Evolutionary conservation across 805 yeast species (phyloP).

Genomic region (Saccharomyces mikatae): DNA sequence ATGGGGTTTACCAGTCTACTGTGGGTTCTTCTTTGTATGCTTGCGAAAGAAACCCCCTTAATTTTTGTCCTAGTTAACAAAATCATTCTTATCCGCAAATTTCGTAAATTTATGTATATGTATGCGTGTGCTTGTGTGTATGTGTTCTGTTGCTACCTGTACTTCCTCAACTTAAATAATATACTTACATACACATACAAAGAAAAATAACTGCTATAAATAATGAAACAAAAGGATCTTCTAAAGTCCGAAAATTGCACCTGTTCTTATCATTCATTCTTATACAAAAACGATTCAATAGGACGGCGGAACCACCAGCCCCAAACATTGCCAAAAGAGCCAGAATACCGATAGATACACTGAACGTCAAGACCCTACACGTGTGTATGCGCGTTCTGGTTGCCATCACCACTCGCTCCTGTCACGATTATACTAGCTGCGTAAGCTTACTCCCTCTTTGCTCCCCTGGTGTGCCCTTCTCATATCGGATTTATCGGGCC

Average conservation of each 20-base stretch:
- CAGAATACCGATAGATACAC: neutral
- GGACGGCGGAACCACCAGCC: neutral
- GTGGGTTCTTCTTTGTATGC: neutral
- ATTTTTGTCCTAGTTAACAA: neutral
- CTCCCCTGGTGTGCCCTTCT: neutral
- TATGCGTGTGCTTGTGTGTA: neutral
- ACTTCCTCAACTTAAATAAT: neutral
- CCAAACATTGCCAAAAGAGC: neutral
- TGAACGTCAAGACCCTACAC: neutral
- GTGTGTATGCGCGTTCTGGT: neutral
- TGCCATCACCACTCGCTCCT: neutral
- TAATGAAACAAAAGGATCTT: neutral
- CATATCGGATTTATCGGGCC: neutral
- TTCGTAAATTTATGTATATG: neutral
- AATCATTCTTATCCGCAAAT: neutral
- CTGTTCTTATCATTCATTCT: neutral
- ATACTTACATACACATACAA: neutral
- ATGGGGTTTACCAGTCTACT: neutral
- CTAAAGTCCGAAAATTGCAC: neutral
- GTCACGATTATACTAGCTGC: neutral
- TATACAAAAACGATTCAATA: neutral
- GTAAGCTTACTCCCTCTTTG: neutral
- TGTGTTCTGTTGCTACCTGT: neutral
- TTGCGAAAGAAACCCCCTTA: neutral
- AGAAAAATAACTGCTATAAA: neutral